Evolutionary conservation across 768 basidiomycete genomes (phyloP).

Genomic region (Phaeotremella skinneri): DNA sequence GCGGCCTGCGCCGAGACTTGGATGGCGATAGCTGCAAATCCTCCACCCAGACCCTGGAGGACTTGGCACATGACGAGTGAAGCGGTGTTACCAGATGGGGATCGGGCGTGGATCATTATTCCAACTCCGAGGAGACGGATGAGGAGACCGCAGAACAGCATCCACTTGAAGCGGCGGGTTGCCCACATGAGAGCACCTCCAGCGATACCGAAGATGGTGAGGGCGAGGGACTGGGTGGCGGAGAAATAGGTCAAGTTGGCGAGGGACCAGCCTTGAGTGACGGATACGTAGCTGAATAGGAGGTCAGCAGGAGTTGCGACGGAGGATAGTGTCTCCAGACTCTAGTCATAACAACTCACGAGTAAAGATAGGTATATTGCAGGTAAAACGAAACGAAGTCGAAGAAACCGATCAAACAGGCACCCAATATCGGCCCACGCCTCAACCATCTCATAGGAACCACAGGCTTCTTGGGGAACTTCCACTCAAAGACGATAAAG

Average conservation of each 20-base stretch:
- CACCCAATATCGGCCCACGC: slow-evolving; percentile 63
- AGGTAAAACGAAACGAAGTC: slow-evolving; percentile 57
- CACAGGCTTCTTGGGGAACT: slow-evolving; percentile 61
- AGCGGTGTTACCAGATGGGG: slow-evolving; percentile 53
- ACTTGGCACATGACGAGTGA: slow-evolving; percentile 65
- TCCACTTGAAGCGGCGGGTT: slow-evolving; percentile 59
- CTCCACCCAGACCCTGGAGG: slow-evolving; percentile 72
- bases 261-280: slow-evolving; percentile 56
- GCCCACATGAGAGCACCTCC: slow-evolving; percentile 62
- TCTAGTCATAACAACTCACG: slow-evolving; percentile 55
- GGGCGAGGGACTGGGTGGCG: slow-evolving; percentile 60
- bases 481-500: slow-evolving; percentile 53
- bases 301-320: too few relatives aligned
- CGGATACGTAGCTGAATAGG: slow-evolving; percentile 41
- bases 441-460: slow-evolving; percentile 62
- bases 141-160: slow-evolving; percentile 62
- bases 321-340: not conserved
- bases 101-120: slow-evolving; percentile 69
- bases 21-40: slow-evolving; percentile 61
- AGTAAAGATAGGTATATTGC: slow-evolving; percentile 71
- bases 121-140: slow-evolving; percentile 65
- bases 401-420: slow-evolving; percentile 62
- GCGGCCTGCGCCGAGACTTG: slow-evolving; percentile 67
- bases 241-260: slow-evolving; percentile 65
- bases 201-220: slow-evolving; percentile 63